These are phyloP conservation scores for Colletotrichum coccodes DNA, from an alignment of 2,329 filamentous ascomycete species.

Conservation along the genomic window DNA sequence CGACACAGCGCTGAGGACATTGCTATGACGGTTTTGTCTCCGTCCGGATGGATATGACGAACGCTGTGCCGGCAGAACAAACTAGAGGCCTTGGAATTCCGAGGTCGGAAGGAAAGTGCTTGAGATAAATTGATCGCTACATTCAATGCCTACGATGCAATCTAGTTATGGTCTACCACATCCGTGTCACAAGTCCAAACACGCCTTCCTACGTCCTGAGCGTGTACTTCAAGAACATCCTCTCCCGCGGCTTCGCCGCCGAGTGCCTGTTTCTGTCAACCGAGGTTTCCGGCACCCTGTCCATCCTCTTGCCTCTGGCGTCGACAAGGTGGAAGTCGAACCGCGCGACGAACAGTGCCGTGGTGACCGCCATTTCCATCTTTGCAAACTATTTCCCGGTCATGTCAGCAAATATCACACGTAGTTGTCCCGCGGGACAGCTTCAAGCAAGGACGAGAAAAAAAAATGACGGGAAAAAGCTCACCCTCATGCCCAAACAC, in stretches of 20 bases:
- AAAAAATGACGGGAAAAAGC: constrained; percentile 12
- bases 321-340: constrained; percentile 59
- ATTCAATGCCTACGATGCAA: neutral
- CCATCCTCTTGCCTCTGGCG: constrained; percentile 43
- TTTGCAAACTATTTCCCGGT: constrained; percentile 55
- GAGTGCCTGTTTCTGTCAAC: constrained; percentile 49
- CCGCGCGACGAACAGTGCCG: constrained; percentile 57
- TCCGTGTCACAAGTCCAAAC: neutral
- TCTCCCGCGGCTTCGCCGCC: constrained; percentile 49
- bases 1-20: no score
- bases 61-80: no score
- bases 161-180: neutral
- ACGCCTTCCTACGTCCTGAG: constrained; percentile 10
- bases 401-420: constrained; percentile 13
- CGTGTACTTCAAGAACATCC: constrained; percentile 48
- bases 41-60: no score
- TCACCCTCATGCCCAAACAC: constrained; percentile 40
- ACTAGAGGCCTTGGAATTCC: no score
- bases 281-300: constrained; percentile 39
- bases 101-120: no score
- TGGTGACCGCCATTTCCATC: constrained; percentile 60
- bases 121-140: no score
- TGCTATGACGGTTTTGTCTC: no score
- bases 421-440: neutral
- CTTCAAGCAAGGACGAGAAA: neutral